Percentiles rank a stretch among this genome's conserved stretches.
Conservation (phyloP, 73 alveolate genomes). For the Uronychia setigera region DNA sequence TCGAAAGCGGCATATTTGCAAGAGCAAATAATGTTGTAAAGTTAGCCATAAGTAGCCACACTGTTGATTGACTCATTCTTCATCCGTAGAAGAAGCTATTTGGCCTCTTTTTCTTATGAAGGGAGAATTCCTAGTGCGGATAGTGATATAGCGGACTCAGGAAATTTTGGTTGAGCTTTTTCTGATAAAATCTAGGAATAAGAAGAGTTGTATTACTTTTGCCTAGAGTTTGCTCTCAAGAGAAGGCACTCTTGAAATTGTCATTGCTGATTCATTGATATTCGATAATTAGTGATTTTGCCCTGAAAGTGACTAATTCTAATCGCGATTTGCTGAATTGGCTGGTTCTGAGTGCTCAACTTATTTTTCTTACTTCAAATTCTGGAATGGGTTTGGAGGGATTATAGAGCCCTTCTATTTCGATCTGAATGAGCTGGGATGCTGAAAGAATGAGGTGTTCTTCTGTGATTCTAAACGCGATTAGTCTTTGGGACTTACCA, state of each 20-base stretch:
- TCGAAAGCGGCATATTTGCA: slow-evolving; percentile 56
- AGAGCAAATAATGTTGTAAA: neutral
- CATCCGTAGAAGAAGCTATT: neutral
- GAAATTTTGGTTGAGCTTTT: neutral
- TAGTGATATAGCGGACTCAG: too few species aligned
- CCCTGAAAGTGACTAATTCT: too few species aligned
- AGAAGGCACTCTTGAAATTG: neutral
- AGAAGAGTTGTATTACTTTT: neutral
- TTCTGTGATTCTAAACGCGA: neutral
- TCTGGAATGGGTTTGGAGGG: neutral
- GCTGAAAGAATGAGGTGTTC: neutral
- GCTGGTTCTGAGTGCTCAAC: neutral
- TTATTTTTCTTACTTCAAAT: neutral
- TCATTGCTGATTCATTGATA: neutral
- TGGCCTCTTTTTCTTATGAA: neutral
- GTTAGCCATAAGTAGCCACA: neutral
- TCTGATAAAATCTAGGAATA: neutral
- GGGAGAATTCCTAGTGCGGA: neutral
- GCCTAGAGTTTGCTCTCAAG: neutral
- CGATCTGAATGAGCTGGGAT: neutral
- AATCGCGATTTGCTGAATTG: neutral
- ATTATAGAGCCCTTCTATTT: neutral
- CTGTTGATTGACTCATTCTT: neutral
- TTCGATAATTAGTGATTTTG: neutral
- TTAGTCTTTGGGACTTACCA: neutral